Conservation (phyloP, 2,329 filamentous ascomycete genomes). For the Cladobotryum mycophilum region DNA sequence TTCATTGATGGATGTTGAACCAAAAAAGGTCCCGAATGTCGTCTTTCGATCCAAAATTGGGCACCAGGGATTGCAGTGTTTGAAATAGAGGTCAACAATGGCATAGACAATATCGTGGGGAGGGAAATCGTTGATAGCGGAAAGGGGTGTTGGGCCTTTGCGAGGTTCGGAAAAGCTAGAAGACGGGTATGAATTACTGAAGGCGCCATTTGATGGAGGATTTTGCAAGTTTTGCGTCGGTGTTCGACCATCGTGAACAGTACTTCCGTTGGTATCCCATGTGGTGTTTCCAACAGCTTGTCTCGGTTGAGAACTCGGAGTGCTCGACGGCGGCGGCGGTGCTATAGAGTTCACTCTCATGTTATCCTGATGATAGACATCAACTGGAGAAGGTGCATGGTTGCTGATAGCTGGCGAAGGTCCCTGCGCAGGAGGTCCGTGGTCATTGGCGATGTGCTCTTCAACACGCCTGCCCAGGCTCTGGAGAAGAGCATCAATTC, state of each 20-base stretch:
- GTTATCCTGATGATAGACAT: constrained; percentile 16
- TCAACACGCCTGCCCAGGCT: constrained; percentile 37
- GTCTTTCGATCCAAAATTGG: constrained; percentile 39
- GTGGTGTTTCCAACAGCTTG: constrained; percentile 5
- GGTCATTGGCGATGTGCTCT: constrained; percentile 34
- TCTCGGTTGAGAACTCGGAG: constrained; percentile 1
- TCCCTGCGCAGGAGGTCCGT: constrained; percentile 14
- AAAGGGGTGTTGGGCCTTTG: constrained; percentile 23
- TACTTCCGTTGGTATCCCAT: constrained; percentile 3
- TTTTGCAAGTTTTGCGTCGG: background rate
- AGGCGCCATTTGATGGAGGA: background rate
- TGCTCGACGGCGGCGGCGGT: constrained; percentile 11
- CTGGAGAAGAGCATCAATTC: constrained; percentile 42
- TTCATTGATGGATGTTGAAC: constrained; percentile 33
- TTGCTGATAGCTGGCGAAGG: constrained; percentile 30
- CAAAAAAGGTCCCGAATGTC: constrained; percentile 34
- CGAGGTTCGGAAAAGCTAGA: constrained; percentile 8
- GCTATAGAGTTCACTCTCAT: background rate
- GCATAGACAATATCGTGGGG: constrained; percentile 55
- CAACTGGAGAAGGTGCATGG: constrained; percentile 28
- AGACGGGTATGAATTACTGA: constrained; percentile 4
- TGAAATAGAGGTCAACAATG: constrained; percentile 56
- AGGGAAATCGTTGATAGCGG: constrained; percentile 44
- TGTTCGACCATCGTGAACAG: constrained; percentile 4
- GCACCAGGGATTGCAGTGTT: constrained; percentile 57